Evolutionary conservation across 768 basidiomycete species (phyloP).

Genomic region (Ramaria rubella): DNA sequence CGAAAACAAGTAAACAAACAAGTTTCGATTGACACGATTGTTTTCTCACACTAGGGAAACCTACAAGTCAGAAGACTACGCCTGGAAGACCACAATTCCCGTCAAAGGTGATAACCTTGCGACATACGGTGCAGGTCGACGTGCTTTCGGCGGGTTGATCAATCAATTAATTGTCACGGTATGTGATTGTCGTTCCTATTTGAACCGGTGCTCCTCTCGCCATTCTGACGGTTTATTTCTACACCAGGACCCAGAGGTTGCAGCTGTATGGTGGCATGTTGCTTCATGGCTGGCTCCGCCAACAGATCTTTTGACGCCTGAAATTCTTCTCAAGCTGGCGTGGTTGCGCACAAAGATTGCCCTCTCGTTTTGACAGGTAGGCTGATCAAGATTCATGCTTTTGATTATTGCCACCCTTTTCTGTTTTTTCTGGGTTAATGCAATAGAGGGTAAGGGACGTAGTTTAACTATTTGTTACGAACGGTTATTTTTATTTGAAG

Average conservation of each 20-base stretch:
- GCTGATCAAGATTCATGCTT: too few relatives aligned
- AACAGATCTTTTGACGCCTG: slow-evolving; percentile 6
- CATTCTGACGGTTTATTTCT: not conserved
- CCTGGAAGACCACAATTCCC: slow-evolving; percentile 11
- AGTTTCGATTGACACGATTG: not conserved
- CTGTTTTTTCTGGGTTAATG: too few relatives aligned
- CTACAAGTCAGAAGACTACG: slow-evolving; percentile 11
- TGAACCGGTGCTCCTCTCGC: not conserved
- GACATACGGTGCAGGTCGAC: not conserved
- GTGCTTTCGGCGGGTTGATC: not conserved
- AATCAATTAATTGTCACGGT: not conserved
- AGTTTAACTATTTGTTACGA: too few relatives aligned
- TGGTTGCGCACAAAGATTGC: too few relatives aligned
- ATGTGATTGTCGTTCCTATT: not conserved
- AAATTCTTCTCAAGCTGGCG: slow-evolving; percentile 1
- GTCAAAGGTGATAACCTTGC: slow-evolving; percentile 11
- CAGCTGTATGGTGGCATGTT: not conserved
- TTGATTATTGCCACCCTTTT: too few relatives aligned
- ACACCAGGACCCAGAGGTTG: slow-evolving; percentile 4
- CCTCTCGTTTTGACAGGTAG: too few relatives aligned
- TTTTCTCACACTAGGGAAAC: not conserved
- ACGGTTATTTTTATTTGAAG: too few relatives aligned
- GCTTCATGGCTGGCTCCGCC: not conserved
- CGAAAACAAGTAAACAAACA: not conserved
- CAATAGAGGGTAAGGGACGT: too few relatives aligned